A percentile compares a stretch with the other conserved stretches of the same genome.
phyloP scores from a whole-genome alignment of 1,284 basidiomycete genomes.

The Boletus mariae region DNA sequence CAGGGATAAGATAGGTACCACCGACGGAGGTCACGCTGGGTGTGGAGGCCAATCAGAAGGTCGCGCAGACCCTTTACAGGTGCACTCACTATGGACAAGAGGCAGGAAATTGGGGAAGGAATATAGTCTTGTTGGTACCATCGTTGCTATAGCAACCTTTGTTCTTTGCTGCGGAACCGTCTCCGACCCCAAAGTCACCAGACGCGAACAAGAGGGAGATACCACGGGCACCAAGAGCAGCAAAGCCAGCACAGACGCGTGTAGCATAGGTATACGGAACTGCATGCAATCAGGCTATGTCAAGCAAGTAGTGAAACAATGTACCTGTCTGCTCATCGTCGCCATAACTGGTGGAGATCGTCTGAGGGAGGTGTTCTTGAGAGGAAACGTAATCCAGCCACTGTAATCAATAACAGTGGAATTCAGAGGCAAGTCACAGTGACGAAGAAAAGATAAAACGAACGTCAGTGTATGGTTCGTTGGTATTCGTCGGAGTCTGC shows the following conservation, averaged over 20 bases:
- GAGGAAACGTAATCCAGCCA: slow-evolving; percentile 58
- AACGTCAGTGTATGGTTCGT: slow-evolving; percentile 63
- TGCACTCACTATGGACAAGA: slow-evolving; percentile 40
- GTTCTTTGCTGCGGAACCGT: slow-evolving; percentile 44
- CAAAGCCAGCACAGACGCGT: slow-evolving; percentile 62
- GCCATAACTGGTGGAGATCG: slow-evolving; percentile 40
- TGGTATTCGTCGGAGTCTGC: slow-evolving; percentile 41
- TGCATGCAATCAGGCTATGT: slow-evolving; percentile 15
- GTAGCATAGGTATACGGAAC: slow-evolving; percentile 60
- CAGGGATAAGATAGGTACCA: slow-evolving; percentile 52
- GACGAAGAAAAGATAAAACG: slow-evolving; percentile 12
- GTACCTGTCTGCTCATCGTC: slow-evolving; percentile 68
- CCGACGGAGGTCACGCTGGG: slow-evolving; percentile 57
- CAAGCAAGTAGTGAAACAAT: neutral
- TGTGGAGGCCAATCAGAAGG: neutral
- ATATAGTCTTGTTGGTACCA: slow-evolving; percentile 48
- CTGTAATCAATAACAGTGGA: slow-evolving; percentile 30
- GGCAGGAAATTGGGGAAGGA: slow-evolving; percentile 58
- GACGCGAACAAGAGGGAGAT: slow-evolving; percentile 59
- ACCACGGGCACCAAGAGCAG: slow-evolving; percentile 57
- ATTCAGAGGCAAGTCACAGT: neutral
- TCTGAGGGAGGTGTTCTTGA: slow-evolving; percentile 32
- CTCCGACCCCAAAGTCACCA: slow-evolving; percentile 72
- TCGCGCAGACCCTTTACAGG: neutral
- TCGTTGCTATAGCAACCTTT: slow-evolving; percentile 59